phyloP scores from a whole-genome alignment of 176 grass and related monocot genomes.

The Secale cereale region DNA sequence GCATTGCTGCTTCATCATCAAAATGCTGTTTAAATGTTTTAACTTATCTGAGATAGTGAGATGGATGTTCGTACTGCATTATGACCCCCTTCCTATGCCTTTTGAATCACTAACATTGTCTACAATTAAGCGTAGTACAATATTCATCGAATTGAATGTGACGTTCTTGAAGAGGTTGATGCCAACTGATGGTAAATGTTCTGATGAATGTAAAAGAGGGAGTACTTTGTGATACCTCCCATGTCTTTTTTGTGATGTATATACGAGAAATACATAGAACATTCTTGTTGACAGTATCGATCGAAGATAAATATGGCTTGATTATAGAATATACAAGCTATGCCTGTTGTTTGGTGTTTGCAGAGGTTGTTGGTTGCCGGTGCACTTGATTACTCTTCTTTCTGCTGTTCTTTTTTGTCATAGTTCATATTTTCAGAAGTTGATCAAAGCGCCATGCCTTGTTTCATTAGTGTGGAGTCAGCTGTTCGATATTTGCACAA shows the following conservation, averaged over 20 bases:
- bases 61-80: neutral
- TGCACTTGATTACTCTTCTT: neutral
- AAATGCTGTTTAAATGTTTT: neutral
- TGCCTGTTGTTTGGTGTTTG: neutral
- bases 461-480: neutral
- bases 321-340: neutral
- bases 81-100: neutral
- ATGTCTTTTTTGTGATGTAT: neutral
- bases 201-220: neutral
- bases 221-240: neutral
- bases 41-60: neutral
- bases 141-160: neutral
- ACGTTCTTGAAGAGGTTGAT: neutral
- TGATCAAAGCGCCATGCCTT: neutral
- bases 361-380: neutral
- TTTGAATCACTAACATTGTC: neutral
- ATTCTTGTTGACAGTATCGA: neutral
- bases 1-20: neutral
- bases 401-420: neutral
- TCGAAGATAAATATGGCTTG: neutral
- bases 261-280: neutral
- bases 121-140: neutral
- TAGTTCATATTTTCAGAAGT: slow-evolving; percentile 6
- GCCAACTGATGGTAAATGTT: neutral
- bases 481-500: neutral